Base-by-base conservation (phyloP, 768 basidiomycete species). In the Fistulinella prunicolor region DNA sequence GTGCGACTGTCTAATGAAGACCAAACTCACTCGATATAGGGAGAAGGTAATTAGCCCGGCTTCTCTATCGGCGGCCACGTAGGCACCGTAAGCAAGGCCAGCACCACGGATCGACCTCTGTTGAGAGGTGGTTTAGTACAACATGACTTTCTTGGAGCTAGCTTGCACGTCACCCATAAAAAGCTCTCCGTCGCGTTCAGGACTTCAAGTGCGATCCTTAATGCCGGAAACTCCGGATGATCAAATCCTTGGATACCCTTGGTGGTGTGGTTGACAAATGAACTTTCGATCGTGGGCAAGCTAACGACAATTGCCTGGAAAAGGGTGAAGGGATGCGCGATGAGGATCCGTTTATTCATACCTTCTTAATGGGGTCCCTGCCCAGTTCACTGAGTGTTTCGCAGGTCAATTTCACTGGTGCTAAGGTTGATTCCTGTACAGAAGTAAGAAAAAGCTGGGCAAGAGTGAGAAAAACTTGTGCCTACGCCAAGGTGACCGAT, bases 161-260 rank as follows among this genome's bases (percentile, higher is more conserved):
- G 17, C 28, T 32, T 32, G 24, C 17, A 45, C 50, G 66, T 30
- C 67, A 91, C 89, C 95, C 95, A 98, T 47, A 97, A 80, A 64
- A 85, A 96, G 55, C 91, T 89, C 72, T 98, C 96, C 9, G 91
- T 83, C 12, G 92, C 94, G 57, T 96, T 96, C 42, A 99, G 73
- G 14, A 93, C 82, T 56, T 94, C 89, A 2, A 83, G 69, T 4
- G 94, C 84, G n/a, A 98, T 79, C 19, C 85, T 79, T 22, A 95
- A 69, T n/a, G 85, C 86, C 3, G 95, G 85, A 58, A 85, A 85
- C 51, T 94, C 91, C 6, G 85, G 81, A 61, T 95, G 85, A 46
- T 81, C 69, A 64, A 86, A 94, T 21, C 91, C 89, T 61, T 76
- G 73, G 32, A 94, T 84, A 23, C 86, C 83, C 62, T 85, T 90